Conservation (phyloP, 1,139 yeast species). For the Kodamaea fungicola region DNA sequence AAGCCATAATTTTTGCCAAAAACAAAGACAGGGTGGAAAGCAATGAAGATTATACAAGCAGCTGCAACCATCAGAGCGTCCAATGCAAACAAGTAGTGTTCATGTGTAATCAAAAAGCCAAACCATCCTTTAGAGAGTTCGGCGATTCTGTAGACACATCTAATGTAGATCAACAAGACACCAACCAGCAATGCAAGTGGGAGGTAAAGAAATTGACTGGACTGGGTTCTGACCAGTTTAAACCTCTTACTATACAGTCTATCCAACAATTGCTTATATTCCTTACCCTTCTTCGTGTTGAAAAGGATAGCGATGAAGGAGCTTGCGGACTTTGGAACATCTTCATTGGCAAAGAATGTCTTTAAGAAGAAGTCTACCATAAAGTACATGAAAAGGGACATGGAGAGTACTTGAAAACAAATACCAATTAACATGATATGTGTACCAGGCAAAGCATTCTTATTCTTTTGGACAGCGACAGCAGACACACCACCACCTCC, state of each 20-base stretch:
- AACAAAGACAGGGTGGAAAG: conserved; percentile 26
- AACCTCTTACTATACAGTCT: conserved; percentile 16
- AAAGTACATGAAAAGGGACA: conserved; percentile 29
- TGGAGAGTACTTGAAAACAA: conserved; percentile 35
- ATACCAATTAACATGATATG: conserved; percentile 38
- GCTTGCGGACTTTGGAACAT: conserved; percentile 3
- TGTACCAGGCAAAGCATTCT: conserved; percentile 24
- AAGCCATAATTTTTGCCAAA: conserved; percentile 20
- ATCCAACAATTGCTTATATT: conserved; percentile 15
- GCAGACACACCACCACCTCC: conserved; percentile 38
- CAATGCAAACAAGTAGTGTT: conserved; percentile 23
- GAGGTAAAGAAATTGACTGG: conserved; percentile 16
- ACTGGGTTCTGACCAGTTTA: conserved; percentile 12
- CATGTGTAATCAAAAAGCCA: conserved; percentile 33
- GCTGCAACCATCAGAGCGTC: conserved; percentile 25
- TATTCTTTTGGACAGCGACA: conserved; percentile 15
- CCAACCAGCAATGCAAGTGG: conserved; percentile 22
- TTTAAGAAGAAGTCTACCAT: conserved; percentile 26
- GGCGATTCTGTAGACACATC: conserved; percentile 31
- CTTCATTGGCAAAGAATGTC: conserved; percentile 16
- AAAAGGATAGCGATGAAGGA: conserved; percentile 17
- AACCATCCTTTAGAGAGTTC: conserved; percentile 34
- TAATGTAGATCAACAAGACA: conserved; percentile 22
- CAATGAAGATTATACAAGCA: conserved; percentile 16
- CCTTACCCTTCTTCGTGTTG: conserved; percentile 19